Conservation (phyloP, 768 basidiomycete genomes). For the Lactarius evosmus region DNA sequence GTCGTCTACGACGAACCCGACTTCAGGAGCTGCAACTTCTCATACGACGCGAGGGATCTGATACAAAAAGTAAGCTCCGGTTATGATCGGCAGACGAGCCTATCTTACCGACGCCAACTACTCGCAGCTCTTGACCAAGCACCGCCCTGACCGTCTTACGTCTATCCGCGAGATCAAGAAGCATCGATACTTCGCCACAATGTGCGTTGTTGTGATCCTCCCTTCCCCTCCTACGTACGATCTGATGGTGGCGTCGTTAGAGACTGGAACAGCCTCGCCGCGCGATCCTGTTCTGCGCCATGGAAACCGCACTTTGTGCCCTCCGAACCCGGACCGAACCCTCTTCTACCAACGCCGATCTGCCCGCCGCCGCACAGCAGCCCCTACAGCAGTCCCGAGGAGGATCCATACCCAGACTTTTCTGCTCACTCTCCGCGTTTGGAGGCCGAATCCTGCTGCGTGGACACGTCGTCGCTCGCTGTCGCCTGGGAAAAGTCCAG, state of each 20-base stretch:
- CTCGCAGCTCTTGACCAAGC: conserved; percentile 8
- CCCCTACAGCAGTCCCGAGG: neutral
- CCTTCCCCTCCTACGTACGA: neutral
- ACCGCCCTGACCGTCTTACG: neutral
- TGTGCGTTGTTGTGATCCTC: neutral
- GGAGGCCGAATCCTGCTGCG: too few relatives aligned
- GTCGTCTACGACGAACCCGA: neutral
- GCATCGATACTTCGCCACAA: conserved; percentile 5
- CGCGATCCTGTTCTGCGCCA: conserved; percentile 1
- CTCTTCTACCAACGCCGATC: neutral
- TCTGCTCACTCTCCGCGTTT: neutral
- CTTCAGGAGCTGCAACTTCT: conserved; percentile 1
- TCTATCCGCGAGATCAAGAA: conserved; percentile 13
- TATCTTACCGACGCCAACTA: neutral
- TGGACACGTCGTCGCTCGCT: neutral
- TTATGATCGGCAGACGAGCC: neutral
- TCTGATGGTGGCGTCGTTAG: conserved; percentile 3
- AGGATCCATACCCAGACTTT: neutral
- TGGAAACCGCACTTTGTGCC: neutral
- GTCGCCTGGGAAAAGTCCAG: neutral
- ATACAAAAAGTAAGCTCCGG: conserved; percentile 1
- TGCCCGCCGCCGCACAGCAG: neutral
- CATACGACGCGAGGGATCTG: conserved; percentile 8
- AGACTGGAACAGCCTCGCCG: neutral
- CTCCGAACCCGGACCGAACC: neutral